phyloP scores from a whole-genome alignment of 257 asterid genomes.

The Cruciata laevipes region DNA sequence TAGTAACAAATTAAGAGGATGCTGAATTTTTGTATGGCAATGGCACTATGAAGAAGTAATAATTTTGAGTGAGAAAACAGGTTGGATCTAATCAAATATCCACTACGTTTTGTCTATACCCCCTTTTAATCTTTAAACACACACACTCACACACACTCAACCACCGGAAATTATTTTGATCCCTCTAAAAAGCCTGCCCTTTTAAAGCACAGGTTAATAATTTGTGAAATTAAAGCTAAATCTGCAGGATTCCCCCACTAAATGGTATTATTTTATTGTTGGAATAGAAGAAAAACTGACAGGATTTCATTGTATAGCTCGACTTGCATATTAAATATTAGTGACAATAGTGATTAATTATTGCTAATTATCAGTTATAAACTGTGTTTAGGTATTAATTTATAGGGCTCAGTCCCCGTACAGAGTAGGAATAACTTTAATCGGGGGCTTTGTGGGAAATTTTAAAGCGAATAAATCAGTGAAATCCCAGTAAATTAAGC shows the following conservation, averaged over 20 bases:
- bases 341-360: conserved; percentile 1
- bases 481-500: conserved; percentile 13
- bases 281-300: conserved; percentile 14
- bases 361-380: not conserved
- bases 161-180: conserved; percentile 3
- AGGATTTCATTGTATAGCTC: not conserved
- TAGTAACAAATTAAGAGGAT: not conserved
- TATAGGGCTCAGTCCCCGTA: not conserved
- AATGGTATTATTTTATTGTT: conserved; percentile 11
- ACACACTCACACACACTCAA: not conserved
- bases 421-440: conserved; percentile 24
- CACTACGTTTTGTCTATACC: conserved; percentile 42
- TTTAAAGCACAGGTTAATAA: conserved; percentile 12
- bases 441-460: conserved; percentile 16
- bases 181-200: conserved; percentile 6
- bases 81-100: conserved; percentile 37
- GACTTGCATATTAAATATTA: not conserved
- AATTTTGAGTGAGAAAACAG: conserved; percentile 23
- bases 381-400: not conserved
- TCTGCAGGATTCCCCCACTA: conserved; percentile 39
- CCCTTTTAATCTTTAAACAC: conserved; percentile 18
- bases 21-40: not conserved
- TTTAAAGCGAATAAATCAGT: conserved; percentile 18
- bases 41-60: conserved; percentile 10
- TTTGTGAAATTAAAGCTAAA: conserved; percentile 29